phyloP scores from a whole-genome alignment of 352 stramenopile species.

The Globisporangium spiculum region DNA sequence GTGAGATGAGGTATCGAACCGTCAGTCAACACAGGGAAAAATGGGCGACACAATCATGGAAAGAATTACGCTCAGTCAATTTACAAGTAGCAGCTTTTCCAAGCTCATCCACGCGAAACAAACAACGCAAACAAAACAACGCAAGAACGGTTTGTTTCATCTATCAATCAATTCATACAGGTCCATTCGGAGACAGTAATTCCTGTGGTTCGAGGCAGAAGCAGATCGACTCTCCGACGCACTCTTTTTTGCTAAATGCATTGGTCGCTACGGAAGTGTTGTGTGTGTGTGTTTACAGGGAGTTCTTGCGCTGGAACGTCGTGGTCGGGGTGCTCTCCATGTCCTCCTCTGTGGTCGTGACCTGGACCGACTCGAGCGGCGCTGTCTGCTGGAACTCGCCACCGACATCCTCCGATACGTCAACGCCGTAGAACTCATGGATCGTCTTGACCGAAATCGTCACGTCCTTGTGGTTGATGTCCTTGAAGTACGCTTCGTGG shows the following conservation, averaged over 20 bases:
- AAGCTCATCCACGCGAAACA: not conserved
- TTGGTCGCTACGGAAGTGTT: conserved; percentile 14
- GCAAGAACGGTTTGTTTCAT: not conserved
- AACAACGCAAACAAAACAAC: not conserved
- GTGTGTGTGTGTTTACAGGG: conserved; percentile 26
- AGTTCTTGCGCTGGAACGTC: conserved; percentile 50
- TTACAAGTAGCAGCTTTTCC: not conserved
- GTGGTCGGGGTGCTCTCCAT: conserved; percentile 26
- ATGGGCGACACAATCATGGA: not conserved
- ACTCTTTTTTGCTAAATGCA: conserved; percentile 13
- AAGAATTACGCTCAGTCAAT: not conserved
- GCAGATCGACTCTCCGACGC: not conserved
- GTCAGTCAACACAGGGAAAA: not conserved
- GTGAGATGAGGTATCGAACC: not conserved
- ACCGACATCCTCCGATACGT: conserved; percentile 31
- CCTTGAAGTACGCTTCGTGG: conserved; percentile 74
- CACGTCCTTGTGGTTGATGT: conserved; percentile 82
- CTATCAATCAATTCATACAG: conserved; percentile 12
- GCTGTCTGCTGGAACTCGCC: conserved; percentile 14
- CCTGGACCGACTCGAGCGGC: conserved; percentile 21
- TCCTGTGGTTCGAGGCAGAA: not conserved
- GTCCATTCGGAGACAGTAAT: not conserved
- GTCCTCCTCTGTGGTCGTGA: conserved; percentile 29
- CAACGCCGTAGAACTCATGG: conserved; percentile 59
- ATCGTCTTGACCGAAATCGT: conserved; percentile 53